Conservation (phyloP, 2,329 filamentous ascomycete genomes). For the Neopestalotiopsis sp. region DNA sequence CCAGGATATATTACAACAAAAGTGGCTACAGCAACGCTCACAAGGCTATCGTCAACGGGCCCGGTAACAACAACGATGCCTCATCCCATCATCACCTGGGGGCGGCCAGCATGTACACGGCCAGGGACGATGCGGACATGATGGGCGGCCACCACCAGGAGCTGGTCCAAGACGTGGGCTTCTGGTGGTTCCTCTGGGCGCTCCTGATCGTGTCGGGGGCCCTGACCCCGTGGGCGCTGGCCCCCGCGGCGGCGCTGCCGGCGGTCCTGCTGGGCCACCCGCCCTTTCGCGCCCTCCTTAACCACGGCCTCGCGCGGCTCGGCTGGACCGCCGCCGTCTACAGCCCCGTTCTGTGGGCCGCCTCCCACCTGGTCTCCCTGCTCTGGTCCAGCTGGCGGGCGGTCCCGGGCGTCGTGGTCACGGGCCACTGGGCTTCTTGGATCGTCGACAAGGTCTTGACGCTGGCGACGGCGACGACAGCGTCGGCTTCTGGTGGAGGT, state of each 20-base stretch:
- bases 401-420: background rate
- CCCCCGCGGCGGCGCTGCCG: slow-evolving; percentile 12
- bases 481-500: too few relatives aligned
- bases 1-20: background rate
- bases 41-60: too few relatives aligned
- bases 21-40: too few relatives aligned
- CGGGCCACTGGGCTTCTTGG: background rate
- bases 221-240: slow-evolving; percentile 14
- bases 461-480: background rate
- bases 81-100: too few relatives aligned
- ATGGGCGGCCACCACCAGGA: slow-evolving; percentile 4
- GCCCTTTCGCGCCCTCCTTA: slow-evolving; percentile 14
- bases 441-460: background rate
- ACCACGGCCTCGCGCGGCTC: slow-evolving; percentile 18
- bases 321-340: slow-evolving; percentile 19
- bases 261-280: slow-evolving; percentile 18
- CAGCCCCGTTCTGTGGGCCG: slow-evolving; percentile 12
- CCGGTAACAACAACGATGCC: too few relatives aligned
- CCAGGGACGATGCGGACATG: background rate
- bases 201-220: slow-evolving; percentile 20
- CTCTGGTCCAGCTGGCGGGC: background rate
- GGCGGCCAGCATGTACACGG: too few relatives aligned
- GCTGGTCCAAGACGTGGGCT: slow-evolving; percentile 26
- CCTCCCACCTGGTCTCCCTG: background rate
- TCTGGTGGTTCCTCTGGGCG: slow-evolving; percentile 31